Evolutionary conservation across 371 early-diverging fungal species (phyloP).

Genomic region (Coemansia sp.): DNA sequence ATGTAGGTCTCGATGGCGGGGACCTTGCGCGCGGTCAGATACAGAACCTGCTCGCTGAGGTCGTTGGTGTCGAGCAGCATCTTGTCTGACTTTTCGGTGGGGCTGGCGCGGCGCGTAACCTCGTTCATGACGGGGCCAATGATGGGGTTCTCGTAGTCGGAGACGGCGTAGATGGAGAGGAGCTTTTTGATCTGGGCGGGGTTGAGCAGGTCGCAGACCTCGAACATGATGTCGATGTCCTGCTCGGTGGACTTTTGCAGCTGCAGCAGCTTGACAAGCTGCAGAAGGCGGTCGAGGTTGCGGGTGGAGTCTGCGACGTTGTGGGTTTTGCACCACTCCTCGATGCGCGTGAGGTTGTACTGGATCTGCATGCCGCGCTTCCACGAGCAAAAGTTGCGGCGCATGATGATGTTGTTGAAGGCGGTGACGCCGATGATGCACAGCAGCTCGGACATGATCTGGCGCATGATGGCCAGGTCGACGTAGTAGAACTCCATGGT

Average conservation of each 20-base stretch:
- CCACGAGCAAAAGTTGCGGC: conserved; percentile 85
- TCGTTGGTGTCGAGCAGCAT: conserved; percentile 83
- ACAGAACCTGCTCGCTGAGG: conserved; percentile 64
- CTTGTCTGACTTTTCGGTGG: conserved; percentile 82
- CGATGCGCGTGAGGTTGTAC: conserved; percentile 92
- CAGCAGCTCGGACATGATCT: conserved; percentile 86
- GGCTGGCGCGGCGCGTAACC: conserved; percentile 80
- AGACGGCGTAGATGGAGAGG: conserved; percentile 67
- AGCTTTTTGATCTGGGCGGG: conserved; percentile 95
- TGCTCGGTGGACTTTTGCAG: conserved; percentile 87
- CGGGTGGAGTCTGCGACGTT: conserved; percentile 83
- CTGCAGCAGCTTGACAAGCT: conserved; percentile 93
- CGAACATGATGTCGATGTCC: conserved; percentile 93
- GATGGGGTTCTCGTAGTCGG: conserved; percentile 84
- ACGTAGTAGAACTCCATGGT: conserved; percentile 95
- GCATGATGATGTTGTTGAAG: conserved; percentile 95
- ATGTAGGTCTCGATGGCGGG: conserved; percentile 55
- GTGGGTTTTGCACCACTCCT: conserved; percentile 97
- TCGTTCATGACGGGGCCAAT: conserved; percentile 88
- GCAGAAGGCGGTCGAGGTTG: conserved; percentile 89
- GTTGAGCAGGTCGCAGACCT: conserved; percentile 92
- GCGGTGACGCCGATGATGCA: conserved; percentile 88
- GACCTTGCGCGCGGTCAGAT: conserved; percentile 53
- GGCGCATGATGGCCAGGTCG: conserved; percentile 71
- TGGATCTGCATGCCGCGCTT: conserved; percentile 96